These are phyloP conservation scores for Flaveria trinervia DNA, from an alignment of 129 eudicot genomes.

Conservation along the genomic window DNA sequence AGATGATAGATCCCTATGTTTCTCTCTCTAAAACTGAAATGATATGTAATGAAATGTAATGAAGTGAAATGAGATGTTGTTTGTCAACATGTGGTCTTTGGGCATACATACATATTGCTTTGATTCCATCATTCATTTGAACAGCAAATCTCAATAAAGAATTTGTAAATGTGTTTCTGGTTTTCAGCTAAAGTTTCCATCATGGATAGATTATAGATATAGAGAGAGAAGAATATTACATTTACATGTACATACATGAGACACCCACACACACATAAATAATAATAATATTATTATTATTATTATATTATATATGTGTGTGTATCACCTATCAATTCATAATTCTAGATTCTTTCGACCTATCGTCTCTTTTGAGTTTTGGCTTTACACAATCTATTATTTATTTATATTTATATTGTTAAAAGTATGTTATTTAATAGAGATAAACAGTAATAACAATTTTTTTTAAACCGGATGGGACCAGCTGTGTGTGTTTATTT, in stretches of 20 bases:
- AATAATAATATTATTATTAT: neutral
- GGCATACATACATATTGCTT: constrained; percentile 30
- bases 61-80: constrained; percentile 1
- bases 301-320: neutral
- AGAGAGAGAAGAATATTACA: constrained; percentile 23
- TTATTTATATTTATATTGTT: neutral
- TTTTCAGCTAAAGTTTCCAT: constrained; percentile 33
- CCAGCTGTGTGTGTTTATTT: no score
- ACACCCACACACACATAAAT: neutral
- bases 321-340: constrained; percentile 37
- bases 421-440: no score
- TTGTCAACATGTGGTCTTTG: constrained; percentile 59
- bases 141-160: constrained; percentile 35
- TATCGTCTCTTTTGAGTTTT: constrained; percentile 30
- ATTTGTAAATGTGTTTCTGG: constrained; percentile 32
- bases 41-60: constrained; percentile 43
- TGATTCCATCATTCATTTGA: constrained; percentile 62
- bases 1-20: constrained; percentile 20
- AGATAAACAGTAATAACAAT: no score
- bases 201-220: neutral
- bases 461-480: no score
- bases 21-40: constrained; percentile 41
- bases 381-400: constrained; percentile 30
- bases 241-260: neutral
- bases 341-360: constrained; percentile 40